Evolutionary conservation across 2,329 filamentous ascomycete genomes (phyloP).

Genomic region (Hawksworthiomyces lignivorus): DNA sequence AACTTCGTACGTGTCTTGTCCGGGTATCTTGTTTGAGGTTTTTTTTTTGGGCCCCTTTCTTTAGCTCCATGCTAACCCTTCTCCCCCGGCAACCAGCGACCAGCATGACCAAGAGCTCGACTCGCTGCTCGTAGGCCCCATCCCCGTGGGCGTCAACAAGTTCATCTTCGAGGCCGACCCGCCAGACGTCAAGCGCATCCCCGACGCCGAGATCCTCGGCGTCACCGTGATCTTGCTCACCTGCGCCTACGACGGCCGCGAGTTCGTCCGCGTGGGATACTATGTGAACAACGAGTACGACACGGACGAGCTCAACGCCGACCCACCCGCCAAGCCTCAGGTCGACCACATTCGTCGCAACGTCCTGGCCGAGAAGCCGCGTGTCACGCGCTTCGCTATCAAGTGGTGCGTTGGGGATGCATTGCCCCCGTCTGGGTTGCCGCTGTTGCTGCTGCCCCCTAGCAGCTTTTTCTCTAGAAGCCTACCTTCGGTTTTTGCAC

Average conservation of each 20-base stretch:
- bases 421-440: too few relatives aligned
- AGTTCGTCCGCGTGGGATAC: slow-evolving; percentile 97
- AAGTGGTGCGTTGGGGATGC: slow-evolving; percentile 75
- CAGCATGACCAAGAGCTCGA: slow-evolving; percentile 99
- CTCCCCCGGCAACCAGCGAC: slow-evolving; percentile 51
- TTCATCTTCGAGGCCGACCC: slow-evolving; percentile 96
- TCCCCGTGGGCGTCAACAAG: slow-evolving; percentile 96
- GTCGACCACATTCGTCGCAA: slow-evolving; percentile 89
- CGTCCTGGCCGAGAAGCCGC: slow-evolving; percentile 91
- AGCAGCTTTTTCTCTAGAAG: too few relatives aligned
- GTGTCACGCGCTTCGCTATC: slow-evolving; percentile 95
- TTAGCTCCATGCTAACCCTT: too few relatives aligned
- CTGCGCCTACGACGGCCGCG: slow-evolving; percentile 90
- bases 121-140: slow-evolving; percentile 91
- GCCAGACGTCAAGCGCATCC: slow-evolving; percentile 83
- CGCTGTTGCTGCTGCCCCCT: too few relatives aligned
- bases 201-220: slow-evolving; percentile 88
- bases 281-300: slow-evolving; percentile 99
- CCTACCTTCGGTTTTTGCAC: too few relatives aligned
- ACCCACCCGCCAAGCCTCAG: slow-evolving; percentile 85
- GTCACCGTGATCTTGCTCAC: slow-evolving; percentile 96
- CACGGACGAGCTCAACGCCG: slow-evolving; percentile 76
- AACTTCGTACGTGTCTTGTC: slow-evolving; percentile 75
- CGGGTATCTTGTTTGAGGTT: slow-evolving; percentile 6
- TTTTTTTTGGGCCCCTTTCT: slow-evolving; percentile 10